Evolutionary conservation across 129 eudicot species (phyloP), one percentile per base, ranked within the genome.

Genomic region (Sambucus nigra): DNA sequence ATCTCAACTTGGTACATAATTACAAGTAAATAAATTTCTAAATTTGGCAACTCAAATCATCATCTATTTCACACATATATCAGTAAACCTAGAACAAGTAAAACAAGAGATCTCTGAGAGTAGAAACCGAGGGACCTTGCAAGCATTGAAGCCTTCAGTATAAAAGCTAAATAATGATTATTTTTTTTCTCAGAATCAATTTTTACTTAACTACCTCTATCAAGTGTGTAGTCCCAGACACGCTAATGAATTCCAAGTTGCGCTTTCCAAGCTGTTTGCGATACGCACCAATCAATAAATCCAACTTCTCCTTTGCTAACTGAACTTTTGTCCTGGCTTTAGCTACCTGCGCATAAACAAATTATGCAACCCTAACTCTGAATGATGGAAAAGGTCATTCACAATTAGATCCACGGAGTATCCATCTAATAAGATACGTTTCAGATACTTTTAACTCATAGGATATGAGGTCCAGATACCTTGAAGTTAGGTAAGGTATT

Each of bases 221-320:
- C 75, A 91, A 68, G 78, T 91, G 94, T 35, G 89, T 79, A 7
- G 73, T 65, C 8, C 95, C 99, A 38, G 94, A 74, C 16, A 91
- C 95, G 39, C 73, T 76, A 57, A 60, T 67, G 69, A 67, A 91
- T 61, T 85, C 94, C 65, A 91, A 63, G 18, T 67, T 79, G 16
- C 23, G 66, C 33, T 69, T 79, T 57, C 79, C 70, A 56, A 91
- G 76, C 71, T 82, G 88, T 62, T 85, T 86, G 66, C 99, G 95
- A 46, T 74, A 86, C 60, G 69, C 52, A 61, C 28, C 51, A 28
- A 91, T 73, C 52, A 86, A 51, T 25, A 70, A 66, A 55, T 82
- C 86, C 52, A 91, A 68, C 55, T 73, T 65, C 29, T 86, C 99
- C 40, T 68, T 79, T 21, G 74, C 84, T 39, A 51, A 73, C 28